Evolutionary conservation across 2,329 filamentous ascomycete species (phyloP).

Genomic region (Teratosphaeria nubilosa): DNA sequence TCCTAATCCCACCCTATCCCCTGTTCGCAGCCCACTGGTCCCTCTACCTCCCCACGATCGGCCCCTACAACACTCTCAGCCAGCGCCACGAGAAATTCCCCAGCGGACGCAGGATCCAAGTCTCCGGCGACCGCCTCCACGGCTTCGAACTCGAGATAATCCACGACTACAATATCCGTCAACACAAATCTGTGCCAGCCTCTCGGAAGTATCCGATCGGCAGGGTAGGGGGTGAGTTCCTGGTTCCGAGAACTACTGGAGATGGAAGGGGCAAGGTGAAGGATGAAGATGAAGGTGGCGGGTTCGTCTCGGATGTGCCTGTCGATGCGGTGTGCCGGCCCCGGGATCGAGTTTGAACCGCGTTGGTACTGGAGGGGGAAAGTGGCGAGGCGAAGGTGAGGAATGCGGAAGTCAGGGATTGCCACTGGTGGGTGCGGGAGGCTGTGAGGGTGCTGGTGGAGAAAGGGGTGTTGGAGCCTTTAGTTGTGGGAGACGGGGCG

Average conservation of each 20-base stretch:
- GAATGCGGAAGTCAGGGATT: slow-evolving; percentile 9
- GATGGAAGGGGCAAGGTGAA: too few relatives aligned
- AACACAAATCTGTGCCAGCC: slow-evolving; percentile 5
- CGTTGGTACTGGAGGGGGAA: background rate
- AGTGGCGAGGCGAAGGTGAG: background rate
- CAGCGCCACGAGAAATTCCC: slow-evolving; percentile 2
- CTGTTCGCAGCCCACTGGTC: slow-evolving; percentile 15
- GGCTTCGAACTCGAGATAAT: slow-evolving; percentile 10
- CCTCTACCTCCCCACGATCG: slow-evolving; percentile 7
- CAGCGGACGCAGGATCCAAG: slow-evolving; percentile 8
- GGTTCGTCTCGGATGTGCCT: too few relatives aligned
- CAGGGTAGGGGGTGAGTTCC: too few relatives aligned
- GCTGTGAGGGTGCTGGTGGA: slow-evolving; percentile 2
- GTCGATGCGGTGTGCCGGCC: background rate
- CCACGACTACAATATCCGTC: slow-evolving; percentile 8
- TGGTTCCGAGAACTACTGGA: too few relatives aligned
- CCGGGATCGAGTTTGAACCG: slow-evolving; percentile 10
- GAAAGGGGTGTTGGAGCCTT: slow-evolving; percentile 1
- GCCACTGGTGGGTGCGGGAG: slow-evolving; percentile 11
- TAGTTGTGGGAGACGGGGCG: background rate
- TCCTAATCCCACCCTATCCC: slow-evolving; percentile 11
- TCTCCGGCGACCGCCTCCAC: slow-evolving; percentile 11
- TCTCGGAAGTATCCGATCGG: background rate
- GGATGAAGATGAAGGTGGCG: too few relatives aligned
- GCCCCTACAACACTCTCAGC: background rate